Conservation (phyloP, 441 rosid species). For the Populus trichocarpa region DNA sequence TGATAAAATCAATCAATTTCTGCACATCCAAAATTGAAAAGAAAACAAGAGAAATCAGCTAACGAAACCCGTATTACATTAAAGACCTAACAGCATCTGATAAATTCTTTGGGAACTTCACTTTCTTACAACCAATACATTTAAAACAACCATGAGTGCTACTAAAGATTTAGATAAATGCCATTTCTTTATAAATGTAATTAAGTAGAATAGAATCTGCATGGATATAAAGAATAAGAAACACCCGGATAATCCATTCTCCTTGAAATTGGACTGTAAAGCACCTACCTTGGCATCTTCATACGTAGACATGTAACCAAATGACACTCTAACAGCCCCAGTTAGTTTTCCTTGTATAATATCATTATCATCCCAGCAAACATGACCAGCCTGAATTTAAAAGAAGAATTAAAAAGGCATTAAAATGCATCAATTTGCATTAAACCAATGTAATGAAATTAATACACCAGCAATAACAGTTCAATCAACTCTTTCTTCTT, state of each 20-base stretch:
- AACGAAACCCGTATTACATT: neutral
- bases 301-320: slow-evolving; percentile 95
- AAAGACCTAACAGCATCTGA: slow-evolving; percentile 5
- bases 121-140: neutral
- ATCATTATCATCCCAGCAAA: slow-evolving; percentile 97
- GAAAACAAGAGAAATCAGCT: neutral
- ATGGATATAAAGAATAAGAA: too few relatives aligned
- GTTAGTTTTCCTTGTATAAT: slow-evolving; percentile 80
- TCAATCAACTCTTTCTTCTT: neutral
- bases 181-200: too few relatives aligned
- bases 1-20: slow-evolving; percentile 73
- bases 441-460: slow-evolving; percentile 11
- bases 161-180: neutral
- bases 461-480: neutral
- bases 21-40: slow-evolving; percentile 26
- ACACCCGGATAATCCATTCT: neutral
- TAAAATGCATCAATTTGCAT: slow-evolving; percentile 12
- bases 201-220: too few relatives aligned
- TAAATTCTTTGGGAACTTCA: neutral
- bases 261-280: neutral
- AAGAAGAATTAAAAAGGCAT: slow-evolving; percentile 9
- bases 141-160: neutral
- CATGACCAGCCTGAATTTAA: slow-evolving; percentile 77
- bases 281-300: slow-evolving; percentile 77
- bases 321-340: slow-evolving; percentile 90